phyloP scores from a whole-genome alignment of 768 basidiomycete genomes.

The Suillus spraguei region DNA sequence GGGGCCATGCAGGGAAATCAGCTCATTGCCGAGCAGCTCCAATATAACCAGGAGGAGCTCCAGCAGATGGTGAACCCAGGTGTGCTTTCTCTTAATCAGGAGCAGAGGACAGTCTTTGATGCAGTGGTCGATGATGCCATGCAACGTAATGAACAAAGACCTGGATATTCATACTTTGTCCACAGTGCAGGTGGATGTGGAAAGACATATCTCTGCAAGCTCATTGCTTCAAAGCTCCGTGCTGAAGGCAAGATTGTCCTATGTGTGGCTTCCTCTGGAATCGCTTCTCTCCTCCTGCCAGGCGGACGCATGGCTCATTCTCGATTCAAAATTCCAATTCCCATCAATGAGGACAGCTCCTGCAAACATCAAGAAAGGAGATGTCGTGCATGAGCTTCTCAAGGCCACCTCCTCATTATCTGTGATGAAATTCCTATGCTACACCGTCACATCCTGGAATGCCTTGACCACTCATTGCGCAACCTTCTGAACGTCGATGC shows the following conservation, averaged over 20 bases:
- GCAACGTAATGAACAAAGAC: slow-evolving; percentile 5
- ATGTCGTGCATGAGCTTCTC: too few species aligned
- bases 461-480: slow-evolving; percentile 38
- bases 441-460: slow-evolving; percentile 39
- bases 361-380: slow-evolving; percentile 31
- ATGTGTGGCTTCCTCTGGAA: too few species aligned
- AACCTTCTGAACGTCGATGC: slow-evolving; percentile 35
- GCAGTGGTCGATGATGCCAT: slow-evolving; percentile 31
- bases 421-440: slow-evolving; percentile 27
- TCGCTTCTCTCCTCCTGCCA: slow-evolving; percentile 32
- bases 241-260: too few species aligned
- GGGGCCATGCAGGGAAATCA: slow-evolving; percentile 16
- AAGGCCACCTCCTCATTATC: too few species aligned
- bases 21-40: slow-evolving; percentile 20
- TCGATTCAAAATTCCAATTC: slow-evolving; percentile 48
- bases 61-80: neutral
- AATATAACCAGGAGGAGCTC: neutral
- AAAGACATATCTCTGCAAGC: slow-evolving; percentile 34
- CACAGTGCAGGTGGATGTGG: slow-evolving; percentile 46
- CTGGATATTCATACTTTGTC: slow-evolving; percentile 38
- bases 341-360: slow-evolving; percentile 27
- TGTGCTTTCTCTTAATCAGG: slow-evolving; percentile 27
- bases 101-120: slow-evolving; percentile 32
- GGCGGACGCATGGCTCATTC: slow-evolving; percentile 51
- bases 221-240: too few species aligned